Evolutionary conservation across 2,329 filamentous ascomycete genomes (phyloP).

Genomic region (Arthrobotrys sphaeroides): DNA sequence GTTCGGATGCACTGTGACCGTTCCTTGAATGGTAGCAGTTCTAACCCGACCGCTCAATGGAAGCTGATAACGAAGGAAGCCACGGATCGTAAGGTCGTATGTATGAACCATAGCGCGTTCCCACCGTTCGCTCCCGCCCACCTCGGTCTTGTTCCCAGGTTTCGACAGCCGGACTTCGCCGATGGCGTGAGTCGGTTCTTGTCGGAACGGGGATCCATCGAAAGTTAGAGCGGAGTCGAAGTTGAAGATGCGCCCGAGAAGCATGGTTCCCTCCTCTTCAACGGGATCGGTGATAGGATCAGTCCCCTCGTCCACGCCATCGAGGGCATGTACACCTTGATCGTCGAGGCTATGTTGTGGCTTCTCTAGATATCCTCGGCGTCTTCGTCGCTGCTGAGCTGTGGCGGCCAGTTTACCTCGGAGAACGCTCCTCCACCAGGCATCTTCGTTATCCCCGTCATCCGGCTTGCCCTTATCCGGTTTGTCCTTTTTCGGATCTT

Average conservation of each 20-base stretch:
- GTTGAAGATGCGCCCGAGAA: constrained; percentile 85
- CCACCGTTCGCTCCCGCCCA: constrained; percentile 85
- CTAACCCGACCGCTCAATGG: constrained; percentile 57
- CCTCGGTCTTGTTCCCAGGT: constrained; percentile 87
- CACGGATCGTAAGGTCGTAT: constrained; percentile 91
- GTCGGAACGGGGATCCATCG: constrained; percentile 86
- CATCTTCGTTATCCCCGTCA: constrained; percentile 23
- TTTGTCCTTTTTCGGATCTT: too few relatives aligned
- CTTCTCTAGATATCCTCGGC: neutral
- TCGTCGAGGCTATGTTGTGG: neutral
- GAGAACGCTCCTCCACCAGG: constrained; percentile 32
- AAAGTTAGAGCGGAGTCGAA: constrained; percentile 91
- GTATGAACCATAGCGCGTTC: constrained; percentile 88
- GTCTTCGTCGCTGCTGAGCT: constrained; percentile 6
- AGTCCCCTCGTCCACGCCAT: constrained; percentile 60
- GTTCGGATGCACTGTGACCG: constrained; percentile 57
- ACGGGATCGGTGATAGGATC: constrained; percentile 66
- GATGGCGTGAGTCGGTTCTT: constrained; percentile 74
- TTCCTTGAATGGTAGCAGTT: constrained; percentile 57
- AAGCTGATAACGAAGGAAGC: constrained; percentile 79
- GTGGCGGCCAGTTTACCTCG: constrained; percentile 21
- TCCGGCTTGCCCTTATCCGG: constrained; percentile 52
- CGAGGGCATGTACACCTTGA: constrained; percentile 45
- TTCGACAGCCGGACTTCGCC: constrained; percentile 83
- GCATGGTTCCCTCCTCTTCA: constrained; percentile 78